Evolutionary conservation across 2,329 filamentous ascomycete species (phyloP).

Genomic region (Trichoderma atrobrunneum): DNA sequence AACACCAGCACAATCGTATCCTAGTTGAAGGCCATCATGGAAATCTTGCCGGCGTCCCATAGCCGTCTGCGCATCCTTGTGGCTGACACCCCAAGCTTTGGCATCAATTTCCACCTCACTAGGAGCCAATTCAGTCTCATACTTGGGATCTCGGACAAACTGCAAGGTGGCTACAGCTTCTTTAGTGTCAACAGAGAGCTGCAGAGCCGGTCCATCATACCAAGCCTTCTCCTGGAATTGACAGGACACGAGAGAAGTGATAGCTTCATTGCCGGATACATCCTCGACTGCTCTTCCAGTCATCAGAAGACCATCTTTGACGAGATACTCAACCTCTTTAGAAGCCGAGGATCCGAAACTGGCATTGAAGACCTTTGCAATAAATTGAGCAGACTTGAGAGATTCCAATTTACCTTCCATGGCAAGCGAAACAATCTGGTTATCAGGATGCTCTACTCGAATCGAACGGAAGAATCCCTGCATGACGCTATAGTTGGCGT

Average conservation of each 20-base stretch:
- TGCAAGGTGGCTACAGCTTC: not conserved
- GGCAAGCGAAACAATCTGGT: not conserved
- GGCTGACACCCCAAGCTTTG: not conserved
- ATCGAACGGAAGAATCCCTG: slow-evolving; percentile 1
- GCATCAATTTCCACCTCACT: slow-evolving; percentile 6
- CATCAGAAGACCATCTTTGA: not conserved
- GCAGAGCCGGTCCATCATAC: not conserved
- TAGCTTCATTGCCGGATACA: not conserved
- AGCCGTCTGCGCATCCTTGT: not conserved
- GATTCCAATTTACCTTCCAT: not conserved
- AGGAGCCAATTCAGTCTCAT: not conserved
- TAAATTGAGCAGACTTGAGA: not conserved
- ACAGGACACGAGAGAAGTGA: not conserved
- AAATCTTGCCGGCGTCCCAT: not conserved
- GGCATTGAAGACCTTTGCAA: not conserved
- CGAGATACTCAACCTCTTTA: not conserved
- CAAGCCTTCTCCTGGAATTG: not conserved
- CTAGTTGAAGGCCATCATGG: slow-evolving; percentile 12
- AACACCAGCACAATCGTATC: slow-evolving; percentile 26
- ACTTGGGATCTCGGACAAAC: not conserved
- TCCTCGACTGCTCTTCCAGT: not conserved
- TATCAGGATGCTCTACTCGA: not conserved
- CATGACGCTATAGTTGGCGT: not conserved
- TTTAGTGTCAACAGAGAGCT: not conserved
- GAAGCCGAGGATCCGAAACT: not conserved